Evolutionary conservation across 148 eudicot species (phyloP), one percentile per base, ranked within the genome.

Genomic region (Rheum nobile): DNA sequence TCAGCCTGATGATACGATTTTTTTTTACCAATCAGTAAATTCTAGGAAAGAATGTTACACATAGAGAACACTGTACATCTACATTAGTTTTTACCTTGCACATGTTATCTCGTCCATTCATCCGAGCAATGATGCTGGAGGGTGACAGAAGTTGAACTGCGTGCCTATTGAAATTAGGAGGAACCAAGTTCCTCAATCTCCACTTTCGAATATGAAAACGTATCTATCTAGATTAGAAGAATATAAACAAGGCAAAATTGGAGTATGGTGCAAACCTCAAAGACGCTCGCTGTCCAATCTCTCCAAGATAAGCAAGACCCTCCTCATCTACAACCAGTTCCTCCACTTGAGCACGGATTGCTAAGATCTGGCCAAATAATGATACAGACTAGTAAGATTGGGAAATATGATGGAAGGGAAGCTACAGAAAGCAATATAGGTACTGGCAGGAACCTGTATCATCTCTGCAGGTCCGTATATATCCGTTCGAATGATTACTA

Each of bases 261-360:
- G 22, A 31, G 47, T 57, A 24, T 42, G 34, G 12, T 37, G 6
- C 21, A n/a, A 24, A 92, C 99, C 99, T 88, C 71, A 96, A 85
- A 14, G 97, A 96, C 43, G 99, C 89, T 83, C 88, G 84, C 78
- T 88, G 96, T 52, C 96, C 97, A 72, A 88, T 88, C 84, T 92
- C 96, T 71, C 97, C 97, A 13, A 95, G 86, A 78, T 82, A 86
- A 74, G 97, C 97, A 74, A 95, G 82, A 75, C 96, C 95, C 74
- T 92, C 97, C 78, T 95, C 99, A 41, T 90, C 99, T 74, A 95
- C 88, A 22, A 77, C 37, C 72, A 95, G 81, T 76, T 92, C 99
- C 82, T 95, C 99, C 72, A 95, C 97, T 78, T 90, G 99, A 75
- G 96, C 96, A 44, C 99, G 89, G 68, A 95, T 90, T 69, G 99